Base-by-base conservation (phyloP, 768 basidiomycete species). In the Psilocybe azurescens region DNA sequence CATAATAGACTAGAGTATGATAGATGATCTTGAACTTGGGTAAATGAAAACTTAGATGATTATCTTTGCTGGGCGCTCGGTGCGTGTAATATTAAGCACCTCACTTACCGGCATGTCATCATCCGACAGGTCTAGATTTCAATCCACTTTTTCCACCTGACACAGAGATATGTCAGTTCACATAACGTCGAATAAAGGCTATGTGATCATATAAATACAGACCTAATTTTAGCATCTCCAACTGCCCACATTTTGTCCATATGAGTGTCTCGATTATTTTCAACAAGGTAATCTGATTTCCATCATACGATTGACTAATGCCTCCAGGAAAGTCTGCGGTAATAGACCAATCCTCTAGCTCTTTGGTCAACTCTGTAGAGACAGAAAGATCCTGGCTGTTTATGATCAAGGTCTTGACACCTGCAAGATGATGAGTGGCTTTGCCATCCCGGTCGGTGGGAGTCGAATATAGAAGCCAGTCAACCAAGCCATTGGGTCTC, bases 161-260 rank as follows among this genome's bases (percentile, higher is more conserved):
- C 5, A 16, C 41, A 44, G 1, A 44, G 14, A 44, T 44, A 14
- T 5, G 14, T 44, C 14, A 44, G 41, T 13, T 44, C n/a, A 1
- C 41, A 14, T 13, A 9, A 16, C 41, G 5, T n/a, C 38, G 41
- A 44, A 3, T 44, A 4, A 44, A 5, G 14, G n/a, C n/a, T 36
- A 7, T 36, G 7, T 36, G 33, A 36, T 36, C 11, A 7, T 14
- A 16, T n/a, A 44, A 14, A 6, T 16, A 56, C 55, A 14, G 24
- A 56, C 55, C 41, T 56, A 56, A 13, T 6, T 44, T 24, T 9
- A 56, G 55, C 30, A n/a, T 29, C 14, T 56, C 44, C 41, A 56
- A 47, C 1, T 47, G 55, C 44, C 10, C 16, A 32, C 41, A 56
- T 24, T 39, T 47, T 3, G 28, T 32, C 41, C 55, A 47, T 11